Evolutionary conservation across 768 basidiomycete species (phyloP).

Genomic region (Boletus huronensis): DNA sequence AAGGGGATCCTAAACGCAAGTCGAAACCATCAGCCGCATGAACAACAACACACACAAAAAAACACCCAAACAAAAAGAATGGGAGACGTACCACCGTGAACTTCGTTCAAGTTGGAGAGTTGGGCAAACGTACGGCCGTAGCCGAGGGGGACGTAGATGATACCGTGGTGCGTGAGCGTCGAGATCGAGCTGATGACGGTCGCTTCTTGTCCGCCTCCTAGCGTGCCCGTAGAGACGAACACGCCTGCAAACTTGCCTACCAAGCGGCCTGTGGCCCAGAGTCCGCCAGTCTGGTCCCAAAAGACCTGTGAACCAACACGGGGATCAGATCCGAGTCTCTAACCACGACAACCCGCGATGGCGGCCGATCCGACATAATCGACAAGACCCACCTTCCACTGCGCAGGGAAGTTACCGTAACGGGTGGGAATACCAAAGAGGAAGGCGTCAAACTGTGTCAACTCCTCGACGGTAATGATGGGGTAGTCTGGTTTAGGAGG

Average conservation of each 20-base stretch:
- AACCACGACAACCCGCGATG: neutral
- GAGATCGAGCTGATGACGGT: constrained; percentile 51
- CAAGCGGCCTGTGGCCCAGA: constrained; percentile 60
- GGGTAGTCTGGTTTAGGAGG: constrained; percentile 63
- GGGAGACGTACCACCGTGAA: constrained; percentile 52
- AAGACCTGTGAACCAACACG: constrained; percentile 43
- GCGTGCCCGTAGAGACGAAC: constrained; percentile 68
- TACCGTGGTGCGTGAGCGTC: constrained; percentile 69
- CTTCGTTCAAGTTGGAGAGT: constrained; percentile 43
- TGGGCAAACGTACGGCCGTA: constrained; percentile 47
- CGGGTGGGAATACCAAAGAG: constrained; percentile 44
- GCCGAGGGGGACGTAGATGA: constrained; percentile 69
- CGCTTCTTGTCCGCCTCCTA: constrained; percentile 74
- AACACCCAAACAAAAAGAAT: neutral
- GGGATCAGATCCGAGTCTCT: constrained; percentile 6
- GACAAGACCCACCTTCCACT: constrained; percentile 54
- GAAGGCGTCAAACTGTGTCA: constrained; percentile 35
- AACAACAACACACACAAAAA: neutral
- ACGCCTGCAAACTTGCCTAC: constrained; percentile 72
- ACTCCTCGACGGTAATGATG: constrained; percentile 6
- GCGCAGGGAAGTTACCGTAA: constrained; percentile 45
- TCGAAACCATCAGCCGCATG: neutral
- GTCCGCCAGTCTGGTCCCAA: constrained; percentile 70
- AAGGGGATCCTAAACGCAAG: constrained; percentile 58
- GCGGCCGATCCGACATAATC: neutral